Evolutionary conservation across 176 grass and related monocot genomes (phyloP).

Genomic region (Rhynchospora breviuscula): DNA sequence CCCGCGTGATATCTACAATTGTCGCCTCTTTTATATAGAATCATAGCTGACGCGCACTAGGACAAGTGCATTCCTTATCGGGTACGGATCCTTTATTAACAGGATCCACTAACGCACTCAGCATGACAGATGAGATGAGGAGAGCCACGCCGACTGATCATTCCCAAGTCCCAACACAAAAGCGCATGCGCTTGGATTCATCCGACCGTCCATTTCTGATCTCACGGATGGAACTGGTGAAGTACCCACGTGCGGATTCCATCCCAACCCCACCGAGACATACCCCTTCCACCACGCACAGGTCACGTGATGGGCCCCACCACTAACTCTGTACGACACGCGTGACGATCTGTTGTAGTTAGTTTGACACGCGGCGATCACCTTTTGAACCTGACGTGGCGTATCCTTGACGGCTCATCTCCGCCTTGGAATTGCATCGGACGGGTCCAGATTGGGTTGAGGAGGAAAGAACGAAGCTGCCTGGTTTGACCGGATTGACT

Average conservation of each 20-base stretch:
- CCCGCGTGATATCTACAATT: constrained; percentile 30
- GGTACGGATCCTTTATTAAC: neutral
- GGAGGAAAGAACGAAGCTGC: neutral
- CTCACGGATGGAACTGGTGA: neutral
- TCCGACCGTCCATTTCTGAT: neutral
- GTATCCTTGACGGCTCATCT: neutral
- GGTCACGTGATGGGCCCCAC: neutral
- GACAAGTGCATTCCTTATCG: neutral
- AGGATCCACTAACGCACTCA: neutral
- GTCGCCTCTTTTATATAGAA: neutral
- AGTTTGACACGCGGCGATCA: neutral
- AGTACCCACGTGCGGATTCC: neutral
- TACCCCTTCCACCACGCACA: neutral
- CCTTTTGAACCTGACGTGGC: neutral
- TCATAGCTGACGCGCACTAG: constrained; percentile 21
- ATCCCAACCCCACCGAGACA: neutral
- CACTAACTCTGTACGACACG: neutral
- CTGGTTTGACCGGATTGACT: neutral
- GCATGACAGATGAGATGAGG: neutral
- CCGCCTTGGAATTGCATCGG: neutral
- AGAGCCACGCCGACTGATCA: neutral
- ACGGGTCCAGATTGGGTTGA: neutral
- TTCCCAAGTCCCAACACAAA: neutral
- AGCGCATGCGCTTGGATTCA: neutral
- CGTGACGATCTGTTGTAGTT: neutral